Percentiles rank a stretch among this genome's conserved stretches.
phyloP scores from a whole-genome alignment of 2,329 filamentous ascomycete species.

The Amesomyces nigricolor region DNA sequence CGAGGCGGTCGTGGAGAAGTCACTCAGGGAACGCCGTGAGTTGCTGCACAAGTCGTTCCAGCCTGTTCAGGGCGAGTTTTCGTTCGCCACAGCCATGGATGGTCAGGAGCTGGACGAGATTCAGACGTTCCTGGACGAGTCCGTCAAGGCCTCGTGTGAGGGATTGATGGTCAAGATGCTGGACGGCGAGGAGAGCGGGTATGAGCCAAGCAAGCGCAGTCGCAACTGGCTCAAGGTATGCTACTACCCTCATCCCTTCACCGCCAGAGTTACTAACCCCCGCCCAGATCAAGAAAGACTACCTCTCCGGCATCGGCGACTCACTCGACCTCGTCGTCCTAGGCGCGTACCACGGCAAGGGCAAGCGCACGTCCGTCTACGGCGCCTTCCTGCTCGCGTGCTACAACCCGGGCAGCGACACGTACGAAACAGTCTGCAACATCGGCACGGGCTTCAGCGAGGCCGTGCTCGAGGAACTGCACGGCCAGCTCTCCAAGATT shows the following conservation, averaged over 20 bases:
- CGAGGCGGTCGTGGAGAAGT: constrained; percentile 79
- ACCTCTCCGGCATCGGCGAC: constrained; percentile 87
- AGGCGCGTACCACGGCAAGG: constrained; percentile 88
- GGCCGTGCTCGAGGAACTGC: constrained; percentile 81
- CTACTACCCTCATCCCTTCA: background rate
- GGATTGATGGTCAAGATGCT: constrained; percentile 99
- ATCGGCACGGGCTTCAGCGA: constrained; percentile 97
- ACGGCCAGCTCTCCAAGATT: constrained; percentile 67
- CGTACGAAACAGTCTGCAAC: constrained; percentile 95
- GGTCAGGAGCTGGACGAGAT: constrained; percentile 90
- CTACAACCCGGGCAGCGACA: constrained; percentile 74
- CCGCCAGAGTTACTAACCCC: constrained; percentile 1
- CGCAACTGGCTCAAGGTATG: constrained; percentile 94
- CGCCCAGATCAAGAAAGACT: constrained; percentile 88
- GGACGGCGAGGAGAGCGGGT: constrained; percentile 84
- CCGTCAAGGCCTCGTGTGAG: constrained; percentile 92
- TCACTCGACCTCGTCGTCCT: constrained; percentile 94
- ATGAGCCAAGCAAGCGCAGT: constrained; percentile 92
- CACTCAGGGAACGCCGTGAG: constrained; percentile 76
- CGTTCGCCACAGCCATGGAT: constrained; percentile 81
- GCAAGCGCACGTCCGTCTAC: constrained; percentile 92
- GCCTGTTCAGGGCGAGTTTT: constrained; percentile 81
- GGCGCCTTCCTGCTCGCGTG: constrained; percentile 93
- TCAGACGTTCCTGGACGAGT: constrained; percentile 85
- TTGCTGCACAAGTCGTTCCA: constrained; percentile 68